Conservation (phyloP, 371 early-diverging fungal species). For the Mucor ambiguus region DNA sequence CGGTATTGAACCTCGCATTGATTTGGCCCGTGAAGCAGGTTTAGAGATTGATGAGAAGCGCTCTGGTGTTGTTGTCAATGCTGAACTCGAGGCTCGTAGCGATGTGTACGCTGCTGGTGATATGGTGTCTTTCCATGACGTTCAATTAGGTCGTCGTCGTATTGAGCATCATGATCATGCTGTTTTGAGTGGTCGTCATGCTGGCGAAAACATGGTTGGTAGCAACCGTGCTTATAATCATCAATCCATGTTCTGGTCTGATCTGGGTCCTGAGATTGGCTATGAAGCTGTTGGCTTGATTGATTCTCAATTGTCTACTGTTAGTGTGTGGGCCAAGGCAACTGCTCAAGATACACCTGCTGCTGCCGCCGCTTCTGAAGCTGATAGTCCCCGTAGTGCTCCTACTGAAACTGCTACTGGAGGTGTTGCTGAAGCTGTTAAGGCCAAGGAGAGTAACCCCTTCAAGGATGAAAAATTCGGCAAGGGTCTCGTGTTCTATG, state of each 20-base stretch:
- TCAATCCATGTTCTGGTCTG: slow-evolving; percentile 84
- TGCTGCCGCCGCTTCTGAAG: slow-evolving; percentile 41
- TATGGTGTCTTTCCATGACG: slow-evolving; percentile 74
- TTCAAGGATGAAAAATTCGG: slow-evolving; percentile 56
- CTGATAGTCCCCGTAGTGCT: slow-evolving; percentile 38
- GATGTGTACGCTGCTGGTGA: slow-evolving; percentile 82
- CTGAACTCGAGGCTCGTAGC: slow-evolving; percentile 73
- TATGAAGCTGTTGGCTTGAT: slow-evolving; percentile 80
- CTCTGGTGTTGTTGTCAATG: slow-evolving; percentile 76
- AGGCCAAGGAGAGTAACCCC: slow-evolving; percentile 20
- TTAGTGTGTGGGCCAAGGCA: slow-evolving; percentile 75
- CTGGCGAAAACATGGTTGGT: slow-evolving; percentile 73
- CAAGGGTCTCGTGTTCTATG: slow-evolving; percentile 76
- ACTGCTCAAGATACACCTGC: slow-evolving; percentile 54
- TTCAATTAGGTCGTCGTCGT: slow-evolving; percentile 75
- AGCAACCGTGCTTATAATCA: slow-evolving; percentile 67
- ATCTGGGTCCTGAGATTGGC: slow-evolving; percentile 73
- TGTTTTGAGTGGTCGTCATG: slow-evolving; percentile 69
- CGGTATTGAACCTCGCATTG: slow-evolving; percentile 72
- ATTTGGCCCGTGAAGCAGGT: slow-evolving; percentile 68
- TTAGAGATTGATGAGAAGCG: slow-evolving; percentile 70
- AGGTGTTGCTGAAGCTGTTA: slow-evolving; percentile 39
- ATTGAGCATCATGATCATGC: slow-evolving; percentile 81
- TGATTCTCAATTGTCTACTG: slow-evolving; percentile 68
- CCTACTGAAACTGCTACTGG: slow-evolving; percentile 30